phyloP scores from a whole-genome alignment of 2,329 filamentous ascomycete genomes.

The Fusarium fujikuroi region DNA sequence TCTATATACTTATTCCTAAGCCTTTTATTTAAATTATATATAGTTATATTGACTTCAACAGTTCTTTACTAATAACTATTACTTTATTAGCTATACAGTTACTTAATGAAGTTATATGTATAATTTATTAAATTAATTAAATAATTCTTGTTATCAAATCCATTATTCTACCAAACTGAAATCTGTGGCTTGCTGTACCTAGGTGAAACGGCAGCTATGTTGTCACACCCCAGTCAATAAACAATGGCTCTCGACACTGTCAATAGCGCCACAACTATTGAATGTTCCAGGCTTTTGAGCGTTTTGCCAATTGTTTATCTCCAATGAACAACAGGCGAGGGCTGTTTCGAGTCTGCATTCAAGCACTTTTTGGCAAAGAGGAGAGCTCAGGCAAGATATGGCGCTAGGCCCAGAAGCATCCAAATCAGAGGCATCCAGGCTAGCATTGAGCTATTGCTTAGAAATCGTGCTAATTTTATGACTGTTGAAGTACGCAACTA shows the following conservation, averaged over 20 bases:
- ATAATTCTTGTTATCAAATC: too few relatives aligned
- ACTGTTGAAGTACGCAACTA: background rate
- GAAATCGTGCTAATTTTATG: background rate
- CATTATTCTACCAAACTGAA: background rate
- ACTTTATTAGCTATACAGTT: too few relatives aligned
- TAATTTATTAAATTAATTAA: too few relatives aligned
- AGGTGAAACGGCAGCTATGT: background rate
- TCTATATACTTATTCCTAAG: too few relatives aligned
- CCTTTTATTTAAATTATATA: too few relatives aligned
- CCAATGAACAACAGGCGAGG: background rate
- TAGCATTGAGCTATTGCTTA: background rate
- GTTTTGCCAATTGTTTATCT: fast-evolving
- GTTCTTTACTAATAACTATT: too few relatives aligned
- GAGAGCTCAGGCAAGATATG: background rate
- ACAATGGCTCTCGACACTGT: background rate
- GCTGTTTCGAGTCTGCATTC: background rate
- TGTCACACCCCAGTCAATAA: background rate
- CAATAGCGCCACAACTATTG: background rate
- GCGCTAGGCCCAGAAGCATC: background rate
- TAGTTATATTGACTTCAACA: too few relatives aligned
- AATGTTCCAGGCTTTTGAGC: background rate
- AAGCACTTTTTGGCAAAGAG: background rate
- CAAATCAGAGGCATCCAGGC: background rate
- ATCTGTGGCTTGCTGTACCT: background rate
- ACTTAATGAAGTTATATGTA: too few relatives aligned